Evolutionary conservation across 129 eudicot genomes (phyloP), one percentile per base, ranked within the genome.

Genomic region (Flaveria sonorensis): DNA sequence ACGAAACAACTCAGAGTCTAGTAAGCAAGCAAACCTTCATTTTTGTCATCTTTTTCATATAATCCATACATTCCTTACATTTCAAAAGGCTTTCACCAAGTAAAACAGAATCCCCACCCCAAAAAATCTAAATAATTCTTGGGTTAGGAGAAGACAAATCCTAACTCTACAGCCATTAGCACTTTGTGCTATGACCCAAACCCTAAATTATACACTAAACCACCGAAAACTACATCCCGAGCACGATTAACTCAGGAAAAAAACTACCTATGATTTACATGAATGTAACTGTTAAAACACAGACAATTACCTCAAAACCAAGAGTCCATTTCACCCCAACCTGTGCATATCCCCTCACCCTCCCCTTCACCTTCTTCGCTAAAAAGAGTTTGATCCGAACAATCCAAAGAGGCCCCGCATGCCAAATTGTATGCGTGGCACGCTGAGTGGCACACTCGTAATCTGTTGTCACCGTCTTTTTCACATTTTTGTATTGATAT

Each of bases 401-500:
- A 94, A 64, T 94, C 98, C 23, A 94, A 89, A 2, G 97, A 87
- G 3, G 98, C 98, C 66, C 98, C 98, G 46, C 98, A 94, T 7
- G 97, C 98, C 72, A 83, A 30, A 89, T 94, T 94, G 78, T 94
- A 94, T 12, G 97, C 87, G 56, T 88, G 93, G 85, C 98, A 94
- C 2, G 98, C 97, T 5, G 98, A 94, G 75, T 88, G 93, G 75
- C 98, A 94, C 30, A 94, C 98, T 51, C 98, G 56, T 79, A 94
- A 84, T 83, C 98, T 75, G 77, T 94, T 91, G 77, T 94, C 98
- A 12, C 97, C 97, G 24, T 94, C 96, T 74, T 79, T 81, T 73
- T 94, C 98, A 20, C 98, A 94, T 77, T 94, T 91, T 18, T 94
- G 98, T 59, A 94, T 94, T 1, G 98, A 94, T 60, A 94, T 94